Percentiles rank a stretch among this genome's conserved stretches.
Evolutionary conservation across 345 rosid genomes (phyloP).

Genomic region (Arabidopsis arenosa): DNA sequence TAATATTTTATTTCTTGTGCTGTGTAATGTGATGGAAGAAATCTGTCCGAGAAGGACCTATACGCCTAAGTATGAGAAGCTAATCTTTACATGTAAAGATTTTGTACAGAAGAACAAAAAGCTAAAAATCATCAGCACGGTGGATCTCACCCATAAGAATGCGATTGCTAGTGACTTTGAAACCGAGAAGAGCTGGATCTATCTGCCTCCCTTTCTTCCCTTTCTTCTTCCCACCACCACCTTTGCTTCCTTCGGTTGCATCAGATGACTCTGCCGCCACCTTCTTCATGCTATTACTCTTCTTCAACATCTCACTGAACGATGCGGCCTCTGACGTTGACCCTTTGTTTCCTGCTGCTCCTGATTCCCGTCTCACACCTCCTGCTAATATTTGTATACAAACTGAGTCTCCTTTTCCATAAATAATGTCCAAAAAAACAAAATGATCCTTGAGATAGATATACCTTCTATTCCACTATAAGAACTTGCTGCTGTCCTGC

Average conservation of each 20-base stretch:
- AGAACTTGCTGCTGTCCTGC: constrained; percentile 44
- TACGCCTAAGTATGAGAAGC: not conserved
- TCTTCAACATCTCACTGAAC: constrained; percentile 70
- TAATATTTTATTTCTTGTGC: not conserved
- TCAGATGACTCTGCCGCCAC: constrained; percentile 37
- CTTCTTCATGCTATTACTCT: constrained; percentile 38
- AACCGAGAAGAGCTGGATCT: constrained; percentile 90
- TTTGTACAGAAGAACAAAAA: constrained; percentile 12
- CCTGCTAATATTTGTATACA: constrained; percentile 1
- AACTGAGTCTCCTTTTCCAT: not conserved
- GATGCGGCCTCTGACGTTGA: constrained; percentile 63
- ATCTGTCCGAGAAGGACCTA: not conserved
- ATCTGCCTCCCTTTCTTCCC: constrained; percentile 92
- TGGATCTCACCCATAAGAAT: constrained; percentile 95
- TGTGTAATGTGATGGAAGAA: not conserved
- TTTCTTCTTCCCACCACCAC: constrained; percentile 67
- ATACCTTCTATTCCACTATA: constrained; percentile 54
- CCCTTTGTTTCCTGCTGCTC: constrained; percentile 53
- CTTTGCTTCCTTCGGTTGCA: constrained; percentile 44
- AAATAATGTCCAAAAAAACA: not conserved
- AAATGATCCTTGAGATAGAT: not conserved
- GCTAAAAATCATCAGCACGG: constrained; percentile 66
- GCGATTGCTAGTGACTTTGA: constrained; percentile 90
- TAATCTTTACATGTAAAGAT: constrained; percentile 26
- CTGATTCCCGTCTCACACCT: constrained; percentile 5